Conservation (phyloP, 495 filamentous ascomycete genomes). For the Lindgomyces ingoldianus region DNA sequence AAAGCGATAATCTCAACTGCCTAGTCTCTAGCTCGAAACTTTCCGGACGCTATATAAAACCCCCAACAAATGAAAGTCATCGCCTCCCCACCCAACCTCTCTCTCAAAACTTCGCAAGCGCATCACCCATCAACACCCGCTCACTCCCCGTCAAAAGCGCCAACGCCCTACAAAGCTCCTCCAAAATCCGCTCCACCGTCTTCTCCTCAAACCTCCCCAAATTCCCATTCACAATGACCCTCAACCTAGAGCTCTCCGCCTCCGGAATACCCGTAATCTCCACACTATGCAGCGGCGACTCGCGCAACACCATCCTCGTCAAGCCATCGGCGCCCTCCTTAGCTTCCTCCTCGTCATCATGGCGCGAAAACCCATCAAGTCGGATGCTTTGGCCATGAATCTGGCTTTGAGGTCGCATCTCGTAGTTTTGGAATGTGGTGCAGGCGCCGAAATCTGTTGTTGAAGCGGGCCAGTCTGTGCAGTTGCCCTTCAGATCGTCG, state of each 20-base stretch:
- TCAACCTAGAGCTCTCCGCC: background rate
- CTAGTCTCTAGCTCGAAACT: background rate
- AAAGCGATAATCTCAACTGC: background rate
- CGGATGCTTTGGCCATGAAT: background rate
- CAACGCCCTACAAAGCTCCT: background rate
- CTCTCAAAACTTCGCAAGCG: background rate
- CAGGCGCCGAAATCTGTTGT: constrained; percentile 1
- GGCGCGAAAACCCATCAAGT: background rate
- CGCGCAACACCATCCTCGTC: background rate
- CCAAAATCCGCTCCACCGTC: background rate
- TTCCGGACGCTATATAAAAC: background rate
- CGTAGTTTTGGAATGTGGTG: constrained; percentile 1
- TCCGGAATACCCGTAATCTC: background rate
- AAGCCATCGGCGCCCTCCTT: background rate
- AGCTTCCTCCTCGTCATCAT: background rate
- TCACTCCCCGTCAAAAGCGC: background rate
- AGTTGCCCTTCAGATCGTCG: background rate
- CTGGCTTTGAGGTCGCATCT: background rate
- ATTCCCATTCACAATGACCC: background rate
- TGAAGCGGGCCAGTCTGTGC: constrained; percentile 1
- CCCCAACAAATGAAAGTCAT: background rate
- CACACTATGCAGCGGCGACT: background rate
- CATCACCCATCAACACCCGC: background rate
- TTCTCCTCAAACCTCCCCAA: background rate
- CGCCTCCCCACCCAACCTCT: background rate